Evolutionary conservation across 1,139 yeast species (phyloP).

Genomic region (Candida neerlandica): DNA sequence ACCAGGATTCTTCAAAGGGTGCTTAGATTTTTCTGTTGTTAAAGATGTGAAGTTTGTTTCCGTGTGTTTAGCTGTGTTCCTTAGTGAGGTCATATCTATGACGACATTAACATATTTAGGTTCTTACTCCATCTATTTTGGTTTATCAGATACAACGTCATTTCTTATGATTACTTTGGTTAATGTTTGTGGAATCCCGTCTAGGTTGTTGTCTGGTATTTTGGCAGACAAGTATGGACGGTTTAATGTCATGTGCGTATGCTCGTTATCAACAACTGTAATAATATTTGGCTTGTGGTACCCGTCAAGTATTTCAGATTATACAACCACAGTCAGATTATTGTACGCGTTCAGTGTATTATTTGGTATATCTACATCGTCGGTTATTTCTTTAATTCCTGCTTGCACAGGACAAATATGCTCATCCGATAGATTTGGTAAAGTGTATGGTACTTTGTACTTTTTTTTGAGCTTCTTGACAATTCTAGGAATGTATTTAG

Average conservation of each 20-base stretch:
- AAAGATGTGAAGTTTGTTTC: slow-evolving; percentile 42
- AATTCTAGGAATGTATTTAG: slow-evolving; percentile 38
- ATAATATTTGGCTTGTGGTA: slow-evolving; percentile 50
- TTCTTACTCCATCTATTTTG: slow-evolving; percentile 50
- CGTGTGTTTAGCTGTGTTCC: slow-evolving; percentile 44
- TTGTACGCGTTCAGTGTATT: slow-evolving; percentile 29
- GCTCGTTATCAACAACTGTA: slow-evolving; percentile 38
- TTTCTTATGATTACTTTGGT: slow-evolving; percentile 48
- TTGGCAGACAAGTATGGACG: slow-evolving; percentile 53
- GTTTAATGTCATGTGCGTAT: slow-evolving; percentile 52
- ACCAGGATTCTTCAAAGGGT: slow-evolving; percentile 24
- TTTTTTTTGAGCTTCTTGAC: slow-evolving; percentile 63
- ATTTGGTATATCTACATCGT: slow-evolving; percentile 34
- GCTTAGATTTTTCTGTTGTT: slow-evolving; percentile 44
- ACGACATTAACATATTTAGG: slow-evolving; percentile 55
- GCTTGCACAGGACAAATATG: slow-evolving; percentile 65
- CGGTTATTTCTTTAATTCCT: slow-evolving; percentile 34
- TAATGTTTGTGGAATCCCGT: slow-evolving; percentile 50
- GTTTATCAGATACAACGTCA: slow-evolving; percentile 41
- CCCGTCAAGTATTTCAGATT: slow-evolving; percentile 31
- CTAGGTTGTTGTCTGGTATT: slow-evolving; percentile 50
- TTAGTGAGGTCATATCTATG: slow-evolving; percentile 52
- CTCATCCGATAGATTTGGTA: slow-evolving; percentile 64
- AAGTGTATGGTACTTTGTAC: slow-evolving; percentile 69
- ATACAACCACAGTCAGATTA: slow-evolving; percentile 8